Base-by-base conservation (phyloP, 225 moss, liverwort and hornwort species). In the Marchantia polymorpha region DNA sequence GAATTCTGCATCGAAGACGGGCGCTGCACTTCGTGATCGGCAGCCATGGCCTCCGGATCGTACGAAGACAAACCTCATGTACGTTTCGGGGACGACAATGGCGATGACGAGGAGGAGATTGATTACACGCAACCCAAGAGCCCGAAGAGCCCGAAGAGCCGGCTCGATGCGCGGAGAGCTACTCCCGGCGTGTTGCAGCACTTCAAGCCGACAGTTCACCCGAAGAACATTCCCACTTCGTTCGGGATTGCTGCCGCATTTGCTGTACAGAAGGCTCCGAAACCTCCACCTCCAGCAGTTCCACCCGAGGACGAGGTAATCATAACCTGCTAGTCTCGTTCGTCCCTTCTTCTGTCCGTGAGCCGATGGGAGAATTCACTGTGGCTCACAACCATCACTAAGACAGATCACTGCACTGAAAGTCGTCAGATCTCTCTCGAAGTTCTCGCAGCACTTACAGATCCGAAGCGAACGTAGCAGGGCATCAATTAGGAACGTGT, bases 281-380 rank as follows among this genome's bases (percentile, higher is more conserved):
- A 83, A 25, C 53, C 53, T 12, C 3, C 10, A 6, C 73, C 69
- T 56, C 87, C 80, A 12, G 82, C 69, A 77, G 50, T 80, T 12
- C 87, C 84, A 15, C 82, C 73, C 0, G 87, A 87, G 70, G 84
- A 84, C 0, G 84, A 87, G 87, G 87, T 87, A 25, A 81, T 58
- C 22, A 72, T 15, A 0, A 74, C 23, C 55, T 26, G 13, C 73
- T 74, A 4, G 31, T 29, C 23, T 39, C 11, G 26, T 64, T n/a
- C 64, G 10, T 3, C 10, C n/a, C 11, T 19, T 23, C 64, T 7
- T 64, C 20, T 23, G 14, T 39, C 16, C 11, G 20, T 31, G 39
- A 39, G 39, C 39, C 39, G 5, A 39, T 39, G 39, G 39, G 39
- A 39, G 39, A 39, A 39, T 39, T 39, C 5, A 39, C 39, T 39